Percentiles rank a stretch among this genome's conserved stretches.
phyloP scores from a whole-genome alignment of 805 yeast genomes.

The Blastobotrys mokoenaii region DNA sequence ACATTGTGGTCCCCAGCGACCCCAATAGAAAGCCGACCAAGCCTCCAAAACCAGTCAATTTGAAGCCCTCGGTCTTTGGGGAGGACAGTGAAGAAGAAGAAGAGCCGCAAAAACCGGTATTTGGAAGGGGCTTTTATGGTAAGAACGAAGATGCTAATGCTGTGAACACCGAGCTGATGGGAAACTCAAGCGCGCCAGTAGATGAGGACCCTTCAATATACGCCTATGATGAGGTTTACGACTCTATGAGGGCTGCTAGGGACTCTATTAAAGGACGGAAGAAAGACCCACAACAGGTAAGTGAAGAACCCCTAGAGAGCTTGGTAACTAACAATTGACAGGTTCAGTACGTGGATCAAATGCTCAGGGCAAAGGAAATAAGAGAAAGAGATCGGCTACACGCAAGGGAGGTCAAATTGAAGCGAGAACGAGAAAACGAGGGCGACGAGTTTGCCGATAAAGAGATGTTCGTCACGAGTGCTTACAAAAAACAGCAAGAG shows the following conservation, averaged over 20 bases:
- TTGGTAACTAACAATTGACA: slow-evolving; percentile 4
- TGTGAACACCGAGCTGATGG: slow-evolving; percentile 2
- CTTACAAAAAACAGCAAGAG: slow-evolving; percentile 36
- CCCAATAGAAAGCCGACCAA: background rate
- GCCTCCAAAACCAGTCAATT: slow-evolving; percentile 1
- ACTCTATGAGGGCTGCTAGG: slow-evolving; percentile 31
- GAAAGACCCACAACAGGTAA: slow-evolving; percentile 3
- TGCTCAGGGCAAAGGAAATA: slow-evolving; percentile 37
- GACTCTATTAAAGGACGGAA: slow-evolving; percentile 4
- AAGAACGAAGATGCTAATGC: slow-evolving; percentile 6
- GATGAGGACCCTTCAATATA: slow-evolving; percentile 17
- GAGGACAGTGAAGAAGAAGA: slow-evolving; percentile 5
- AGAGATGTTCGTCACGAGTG: slow-evolving; percentile 41
- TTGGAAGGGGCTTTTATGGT: background rate
- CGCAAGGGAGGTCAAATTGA: slow-evolving; percentile 32
- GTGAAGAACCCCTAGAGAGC: slow-evolving; percentile 1
- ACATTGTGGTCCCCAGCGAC: slow-evolving; percentile 9
- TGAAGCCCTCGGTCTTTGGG: slow-evolving; percentile 3
- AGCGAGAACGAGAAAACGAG: slow-evolving; percentile 34
- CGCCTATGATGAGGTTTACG: slow-evolving; percentile 42
- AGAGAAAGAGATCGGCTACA: slow-evolving; percentile 40
- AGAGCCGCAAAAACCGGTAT: no score
- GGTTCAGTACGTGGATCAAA: slow-evolving; percentile 33
- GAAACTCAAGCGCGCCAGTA: background rate
- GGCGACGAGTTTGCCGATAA: slow-evolving; percentile 32